phyloP scores from a whole-genome alignment of 73 alveolate species.

The Uronychia binucleata region DNA sequence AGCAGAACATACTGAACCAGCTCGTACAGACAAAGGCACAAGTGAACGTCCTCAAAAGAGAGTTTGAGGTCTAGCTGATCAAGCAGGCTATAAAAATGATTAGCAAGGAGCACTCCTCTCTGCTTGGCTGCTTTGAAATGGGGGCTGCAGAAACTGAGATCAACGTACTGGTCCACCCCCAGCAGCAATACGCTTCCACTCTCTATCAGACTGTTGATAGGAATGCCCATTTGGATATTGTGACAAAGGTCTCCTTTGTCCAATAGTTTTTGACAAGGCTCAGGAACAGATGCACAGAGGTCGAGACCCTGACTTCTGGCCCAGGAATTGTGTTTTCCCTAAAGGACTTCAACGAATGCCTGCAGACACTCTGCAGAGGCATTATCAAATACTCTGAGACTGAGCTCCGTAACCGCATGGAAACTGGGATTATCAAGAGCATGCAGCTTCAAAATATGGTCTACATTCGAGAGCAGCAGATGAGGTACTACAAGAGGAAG shows the following conservation, averaged over 20 bases:
- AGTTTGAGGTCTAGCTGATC: slow-evolving; percentile 53
- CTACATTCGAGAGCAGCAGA: slow-evolving; percentile 47
- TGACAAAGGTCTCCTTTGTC: slow-evolving; percentile 52
- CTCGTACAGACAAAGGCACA: slow-evolving; percentile 22
- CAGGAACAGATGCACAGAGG: slow-evolving; percentile 68
- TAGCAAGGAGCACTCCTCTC: slow-evolving; percentile 7
- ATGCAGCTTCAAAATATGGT: slow-evolving; percentile 49
- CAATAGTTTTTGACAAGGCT: slow-evolving; percentile 54
- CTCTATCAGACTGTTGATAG: slow-evolving; percentile 46
- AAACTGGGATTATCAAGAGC: slow-evolving; percentile 40
- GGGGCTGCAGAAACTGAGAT: slow-evolving; percentile 62
- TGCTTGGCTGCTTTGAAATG: slow-evolving; percentile 51
- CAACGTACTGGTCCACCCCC: slow-evolving; percentile 48
- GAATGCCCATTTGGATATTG: slow-evolving; percentile 59
- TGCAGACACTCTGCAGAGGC: slow-evolving; percentile 57
- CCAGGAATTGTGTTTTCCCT: slow-evolving; percentile 67
- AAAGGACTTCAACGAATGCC: slow-evolving; percentile 71
- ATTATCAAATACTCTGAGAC: slow-evolving; percentile 61
- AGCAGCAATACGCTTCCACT: slow-evolving; percentile 60
- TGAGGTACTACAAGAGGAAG: slow-evolving; percentile 38
- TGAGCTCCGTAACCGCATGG: too few species aligned
- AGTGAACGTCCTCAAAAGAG: slow-evolving; percentile 44
- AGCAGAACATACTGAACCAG: background rate
- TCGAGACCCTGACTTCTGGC: slow-evolving; percentile 68
- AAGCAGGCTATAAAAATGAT: slow-evolving; percentile 19